Conservation (phyloP, 1,284 basidiomycete species). For the Puccinia hordei region DNA sequence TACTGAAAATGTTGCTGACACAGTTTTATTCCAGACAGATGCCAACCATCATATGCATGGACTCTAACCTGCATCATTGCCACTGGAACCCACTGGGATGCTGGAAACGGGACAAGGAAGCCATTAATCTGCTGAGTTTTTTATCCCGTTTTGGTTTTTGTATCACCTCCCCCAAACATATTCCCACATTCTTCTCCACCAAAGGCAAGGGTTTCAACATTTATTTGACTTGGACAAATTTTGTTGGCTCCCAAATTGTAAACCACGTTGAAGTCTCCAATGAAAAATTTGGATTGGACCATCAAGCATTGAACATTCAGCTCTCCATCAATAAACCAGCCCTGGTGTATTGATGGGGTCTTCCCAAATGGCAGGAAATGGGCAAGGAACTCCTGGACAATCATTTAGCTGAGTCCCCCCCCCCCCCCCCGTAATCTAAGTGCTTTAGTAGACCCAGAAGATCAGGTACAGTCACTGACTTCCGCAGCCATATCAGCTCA, state of each 20-base stretch:
- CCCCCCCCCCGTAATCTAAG: too few species aligned
- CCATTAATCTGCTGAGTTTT: not conserved
- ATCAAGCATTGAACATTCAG: not conserved
- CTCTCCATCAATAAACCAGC: not conserved
- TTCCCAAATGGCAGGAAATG: not conserved
- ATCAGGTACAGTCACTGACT: not conserved
- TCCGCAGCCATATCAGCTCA: not conserved
- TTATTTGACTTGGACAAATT: constrained; percentile 27
- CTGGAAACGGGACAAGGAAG: too few species aligned
- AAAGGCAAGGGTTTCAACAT: not conserved
- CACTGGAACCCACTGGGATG: constrained; percentile 6
- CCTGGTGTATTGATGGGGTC: not conserved
- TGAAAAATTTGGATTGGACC: not conserved
- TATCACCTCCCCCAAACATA: not conserved
- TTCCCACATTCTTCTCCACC: not conserved
- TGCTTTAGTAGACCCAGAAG: not conserved
- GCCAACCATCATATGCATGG: too few species aligned
- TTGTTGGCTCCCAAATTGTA: not conserved
- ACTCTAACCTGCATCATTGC: constrained; percentile 22
- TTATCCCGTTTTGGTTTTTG: not conserved
- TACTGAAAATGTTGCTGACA: too few species aligned
- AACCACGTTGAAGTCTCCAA: not conserved
- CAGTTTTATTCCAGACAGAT: too few species aligned
- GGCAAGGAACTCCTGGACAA: not conserved
- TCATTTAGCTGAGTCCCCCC: not conserved